phyloP scores from a whole-genome alignment of 164 flowering plant species.

The Macadamia tetraphylla region DNA sequence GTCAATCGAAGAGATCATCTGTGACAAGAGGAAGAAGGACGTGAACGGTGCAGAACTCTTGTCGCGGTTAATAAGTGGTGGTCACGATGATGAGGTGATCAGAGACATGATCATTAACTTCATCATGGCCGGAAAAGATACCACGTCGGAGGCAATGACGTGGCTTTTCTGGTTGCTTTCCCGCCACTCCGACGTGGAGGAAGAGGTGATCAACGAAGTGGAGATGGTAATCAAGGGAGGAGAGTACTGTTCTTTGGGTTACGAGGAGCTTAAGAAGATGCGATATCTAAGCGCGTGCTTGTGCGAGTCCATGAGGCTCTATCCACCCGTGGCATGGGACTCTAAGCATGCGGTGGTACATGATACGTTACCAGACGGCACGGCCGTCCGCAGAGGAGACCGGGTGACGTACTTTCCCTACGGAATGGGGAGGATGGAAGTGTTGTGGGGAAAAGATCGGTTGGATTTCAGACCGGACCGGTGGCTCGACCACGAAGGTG shows the following conservation, averaged over 20 bases:
- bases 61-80: slow-evolving; percentile 43
- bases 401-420: slow-evolving; percentile 51
- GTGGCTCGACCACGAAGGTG: slow-evolving; percentile 43
- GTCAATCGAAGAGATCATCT: slow-evolving; percentile 41
- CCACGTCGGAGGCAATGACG: slow-evolving; percentile 82
- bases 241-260: slow-evolving; percentile 9
- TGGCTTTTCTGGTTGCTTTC: slow-evolving; percentile 57
- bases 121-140: slow-evolving; percentile 85
- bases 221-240: neutral
- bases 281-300: slow-evolving; percentile 53
- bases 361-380: slow-evolving; percentile 73
- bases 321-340: slow-evolving; percentile 79
- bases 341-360: slow-evolving; percentile 40
- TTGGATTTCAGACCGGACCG: slow-evolving; percentile 61
- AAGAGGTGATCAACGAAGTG: slow-evolving; percentile 29
- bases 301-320: slow-evolving; percentile 74
- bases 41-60: slow-evolving; percentile 33
- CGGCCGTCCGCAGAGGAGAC: slow-evolving; percentile 43
- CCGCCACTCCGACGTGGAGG: slow-evolving; percentile 19
- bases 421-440: slow-evolving; percentile 88
- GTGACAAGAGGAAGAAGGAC: slow-evolving; percentile 17
- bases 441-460: slow-evolving; percentile 50
- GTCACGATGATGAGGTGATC: slow-evolving; percentile 40
- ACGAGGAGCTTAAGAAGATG: slow-evolving; percentile 52
- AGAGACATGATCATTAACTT: slow-evolving; percentile 84